Base-by-base conservation (phyloP, 2,329 filamentous ascomycete species). In the Xylaria sp. region DNA sequence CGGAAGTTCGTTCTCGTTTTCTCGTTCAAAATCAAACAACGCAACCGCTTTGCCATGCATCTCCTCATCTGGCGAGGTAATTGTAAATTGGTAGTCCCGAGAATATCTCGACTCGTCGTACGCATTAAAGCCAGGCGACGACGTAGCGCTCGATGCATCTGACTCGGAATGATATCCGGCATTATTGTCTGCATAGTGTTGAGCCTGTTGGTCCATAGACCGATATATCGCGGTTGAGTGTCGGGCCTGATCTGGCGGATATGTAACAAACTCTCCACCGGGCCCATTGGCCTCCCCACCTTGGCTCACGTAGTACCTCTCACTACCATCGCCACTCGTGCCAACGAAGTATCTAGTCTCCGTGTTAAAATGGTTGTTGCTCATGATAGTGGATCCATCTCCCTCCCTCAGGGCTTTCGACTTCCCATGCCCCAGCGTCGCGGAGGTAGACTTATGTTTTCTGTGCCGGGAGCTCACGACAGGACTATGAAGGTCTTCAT, bases 41-140 rank as follows among this genome's bases (percentile, higher is more conserved):
- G 95, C 95, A 27, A 99, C 92, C 10, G 93, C 93, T 74, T 96
- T 97, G 49, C 95, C 95, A 73, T 97, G 93, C 86, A 97, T 97
- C 76, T 98, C 93, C 78, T 98, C 94, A 75, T 98, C 95, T 4
- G 93, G 93, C 13, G 92, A 96, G 15, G 92, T 94, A 69, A 97
- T 96, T 17, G 92, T 96, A 75, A 97, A 97, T 70, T 96, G 91
- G 75, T 96, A 97, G 76, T 97, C 92, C 67, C 91, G 87, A 46
- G 92, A 96, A 76, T 93, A 96, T 70, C 93, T 87, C 57, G 89
- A 91, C 73, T 92, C 85, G 72, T 93, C 89, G 68, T 87, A 85
- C 60, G 84, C 80, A 58, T 78, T 81, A 63, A 80, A 83, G 29
- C 81, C 82, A 1, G 86, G 85, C 8, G 87, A 89, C 15, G 86